Evolutionary conservation across 352 stramenopile species (phyloP), one percentile per base, ranked within the genome.

Genomic region (Phytophthora hibernalis): DNA sequence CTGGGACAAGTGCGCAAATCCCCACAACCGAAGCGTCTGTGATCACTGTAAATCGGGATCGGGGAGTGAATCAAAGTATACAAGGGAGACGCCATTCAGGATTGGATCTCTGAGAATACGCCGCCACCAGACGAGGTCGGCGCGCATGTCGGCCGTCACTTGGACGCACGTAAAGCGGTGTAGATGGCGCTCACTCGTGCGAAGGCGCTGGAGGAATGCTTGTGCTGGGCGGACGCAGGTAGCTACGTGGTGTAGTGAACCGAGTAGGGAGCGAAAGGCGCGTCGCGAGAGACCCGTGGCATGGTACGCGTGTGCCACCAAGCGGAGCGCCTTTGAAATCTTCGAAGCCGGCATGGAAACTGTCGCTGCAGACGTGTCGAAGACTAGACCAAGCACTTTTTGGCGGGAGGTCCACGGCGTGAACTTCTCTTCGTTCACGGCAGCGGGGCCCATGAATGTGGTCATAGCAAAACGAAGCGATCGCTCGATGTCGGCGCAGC

Each of bases 41-140:
- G 0, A 12, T 0, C 2, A 74, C 50, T 1, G 45, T 18, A 16
- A 64, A 16, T 70, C 54, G 0, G 45, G 42, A 9, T 12, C 2
- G 1, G 56, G 65, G 1, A 60, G 20, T 1, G 3, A 0, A 7
- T 22, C 3, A 21, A 74, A 74, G 35, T 52, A 66, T 1, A 16
- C n/a, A 1, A 74, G 16, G 2, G 16, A n/a, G n/a, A 43, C 66
- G 1, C 60, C 66, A 24, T 74, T 70, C 18, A 74, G 54, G 0
- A 21, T 21, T 1, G 20, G 21, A 44, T 44, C 35, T 7, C 59
- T 21, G 5, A 70, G 52, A 7, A 70, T 75, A 1, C 10, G 16
- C 30, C 22, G 57, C 60, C 67, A 70, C 56, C 67, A 74, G 2
- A 1, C 3, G 0, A 74, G 43, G 31, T 73, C 53, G 1, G 21